Evolutionary conservation across 169 alveolate species (phyloP).

Genomic region (Babesia ovata): DNA sequence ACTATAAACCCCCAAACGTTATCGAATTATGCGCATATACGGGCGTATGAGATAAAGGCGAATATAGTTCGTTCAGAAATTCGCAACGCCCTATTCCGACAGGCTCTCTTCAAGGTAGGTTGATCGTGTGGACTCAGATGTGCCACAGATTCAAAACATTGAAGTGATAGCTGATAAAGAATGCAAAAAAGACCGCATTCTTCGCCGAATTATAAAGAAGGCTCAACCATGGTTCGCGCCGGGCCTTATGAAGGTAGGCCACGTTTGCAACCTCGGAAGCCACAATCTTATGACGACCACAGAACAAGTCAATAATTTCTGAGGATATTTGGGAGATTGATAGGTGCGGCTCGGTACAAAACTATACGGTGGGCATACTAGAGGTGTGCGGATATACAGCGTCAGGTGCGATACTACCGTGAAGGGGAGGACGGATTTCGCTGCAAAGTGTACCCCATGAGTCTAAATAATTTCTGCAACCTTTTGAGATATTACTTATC

Average conservation of each 20-base stretch:
- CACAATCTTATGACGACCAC: not conserved
- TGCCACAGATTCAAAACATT: constrained; percentile 73
- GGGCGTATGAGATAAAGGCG: constrained; percentile 62
- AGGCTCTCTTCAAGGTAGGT: constrained; percentile 69
- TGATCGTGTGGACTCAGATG: not conserved
- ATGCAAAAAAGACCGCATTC: constrained; percentile 71
- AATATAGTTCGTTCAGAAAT: constrained; percentile 57
- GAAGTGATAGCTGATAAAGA: constrained; percentile 70
- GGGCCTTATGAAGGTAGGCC: constrained; percentile 12
- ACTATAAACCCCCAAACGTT: constrained; percentile 42
- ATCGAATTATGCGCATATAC: constrained; percentile 27
- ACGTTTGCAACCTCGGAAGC: not conserved
- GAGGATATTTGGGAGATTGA: constrained; percentile 76
- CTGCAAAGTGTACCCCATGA: constrained; percentile 67
- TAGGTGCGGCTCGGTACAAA: constrained; percentile 67
- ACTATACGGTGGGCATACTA: constrained; percentile 62
- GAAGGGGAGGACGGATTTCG: constrained; percentile 78
- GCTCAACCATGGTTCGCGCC: constrained; percentile 36
- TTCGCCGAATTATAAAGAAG: constrained; percentile 45
- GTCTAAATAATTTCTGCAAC: constrained; percentile 63
- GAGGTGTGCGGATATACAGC: not conserved
- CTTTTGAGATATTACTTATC: constrained; percentile 68
- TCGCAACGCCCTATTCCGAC: constrained; percentile 66
- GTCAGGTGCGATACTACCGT: constrained; percentile 61
- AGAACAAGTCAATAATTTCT: constrained; percentile 45